phyloP scores from a whole-genome alignment of 2,329 filamentous ascomycete species.

The Torrubiella hemipterigena region DNA sequence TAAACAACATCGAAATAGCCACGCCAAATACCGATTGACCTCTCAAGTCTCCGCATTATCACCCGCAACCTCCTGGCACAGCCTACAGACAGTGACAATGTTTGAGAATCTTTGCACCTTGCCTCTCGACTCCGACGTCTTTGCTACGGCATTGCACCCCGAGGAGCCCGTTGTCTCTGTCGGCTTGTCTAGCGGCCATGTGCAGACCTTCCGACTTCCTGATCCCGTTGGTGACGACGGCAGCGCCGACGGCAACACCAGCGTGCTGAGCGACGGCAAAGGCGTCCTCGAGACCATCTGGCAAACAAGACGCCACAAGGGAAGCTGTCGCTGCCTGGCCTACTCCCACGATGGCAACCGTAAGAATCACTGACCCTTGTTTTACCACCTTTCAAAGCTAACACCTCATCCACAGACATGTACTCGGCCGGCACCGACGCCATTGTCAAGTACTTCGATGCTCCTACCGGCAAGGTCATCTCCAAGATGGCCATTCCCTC shows the following conservation, averaged over 20 bases:
- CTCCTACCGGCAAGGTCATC: constrained; percentile 53
- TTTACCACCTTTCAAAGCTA: too few species aligned
- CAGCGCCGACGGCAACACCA: constrained; percentile 35
- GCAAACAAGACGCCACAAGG: constrained; percentile 84
- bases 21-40: too few species aligned
- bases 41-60: too few species aligned
- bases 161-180: constrained; percentile 74
- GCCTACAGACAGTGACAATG: too few species aligned
- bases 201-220: constrained; percentile 70
- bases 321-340: constrained; percentile 72
- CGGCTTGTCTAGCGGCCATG: constrained; percentile 73
- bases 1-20: too few species aligned
- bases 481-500: constrained; percentile 72
- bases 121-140: constrained; percentile 75
- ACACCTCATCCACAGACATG: constrained; percentile 26
- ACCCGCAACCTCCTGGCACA: too few species aligned
- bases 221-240: constrained; percentile 37
- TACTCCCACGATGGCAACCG: constrained; percentile 69
- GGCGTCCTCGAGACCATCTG: constrained; percentile 73
- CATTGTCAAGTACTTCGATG: constrained; percentile 45
- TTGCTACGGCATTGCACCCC: constrained; percentile 79
- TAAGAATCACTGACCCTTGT: too few species aligned
- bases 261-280: constrained; percentile 46
- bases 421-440: constrained; percentile 54
- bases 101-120: constrained; percentile 88